Conservation (phyloP, 805 yeast genomes). For the Torulaspora gathmanii region DNA sequence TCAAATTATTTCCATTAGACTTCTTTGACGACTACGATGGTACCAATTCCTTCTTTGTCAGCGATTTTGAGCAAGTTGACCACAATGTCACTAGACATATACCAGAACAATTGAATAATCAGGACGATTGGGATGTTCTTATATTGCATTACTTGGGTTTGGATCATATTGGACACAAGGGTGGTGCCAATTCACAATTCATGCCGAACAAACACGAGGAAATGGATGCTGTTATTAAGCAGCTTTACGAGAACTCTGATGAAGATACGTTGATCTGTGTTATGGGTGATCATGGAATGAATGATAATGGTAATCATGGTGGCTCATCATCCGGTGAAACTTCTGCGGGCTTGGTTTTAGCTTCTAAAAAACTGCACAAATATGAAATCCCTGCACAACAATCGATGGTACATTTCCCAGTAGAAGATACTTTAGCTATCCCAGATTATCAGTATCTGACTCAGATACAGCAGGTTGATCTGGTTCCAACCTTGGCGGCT, state of each 20-base stretch:
- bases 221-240: constrained; percentile 67
- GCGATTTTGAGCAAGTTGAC: constrained; percentile 93
- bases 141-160: constrained; percentile 88
- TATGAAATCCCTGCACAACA: constrained; percentile 20
- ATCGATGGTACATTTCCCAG: constrained; percentile 15
- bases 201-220: constrained; percentile 83
- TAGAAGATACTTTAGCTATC: constrained; percentile 18
- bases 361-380: constrained; percentile 54
- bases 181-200: constrained; percentile 76
- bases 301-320: constrained; percentile 92
- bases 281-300: constrained; percentile 96
- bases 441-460: constrained; percentile 49
- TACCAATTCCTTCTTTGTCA: constrained; percentile 88
- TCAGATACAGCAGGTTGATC: constrained; percentile 76
- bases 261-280: constrained; percentile 62
- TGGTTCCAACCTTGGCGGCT: constrained; percentile 84
- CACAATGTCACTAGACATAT: constrained; percentile 87
- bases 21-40: constrained; percentile 70
- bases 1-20: constrained; percentile 70
- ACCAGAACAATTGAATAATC: constrained; percentile 46
- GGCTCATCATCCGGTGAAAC: constrained; percentile 94
- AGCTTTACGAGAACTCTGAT: constrained; percentile 45
- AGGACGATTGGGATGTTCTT: constrained; percentile 69
- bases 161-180: constrained; percentile 97
- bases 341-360: constrained; percentile 69